Evolutionary conservation across 176 grass and related monocot genomes (phyloP).

Genomic region (Phragmites australis): DNA sequence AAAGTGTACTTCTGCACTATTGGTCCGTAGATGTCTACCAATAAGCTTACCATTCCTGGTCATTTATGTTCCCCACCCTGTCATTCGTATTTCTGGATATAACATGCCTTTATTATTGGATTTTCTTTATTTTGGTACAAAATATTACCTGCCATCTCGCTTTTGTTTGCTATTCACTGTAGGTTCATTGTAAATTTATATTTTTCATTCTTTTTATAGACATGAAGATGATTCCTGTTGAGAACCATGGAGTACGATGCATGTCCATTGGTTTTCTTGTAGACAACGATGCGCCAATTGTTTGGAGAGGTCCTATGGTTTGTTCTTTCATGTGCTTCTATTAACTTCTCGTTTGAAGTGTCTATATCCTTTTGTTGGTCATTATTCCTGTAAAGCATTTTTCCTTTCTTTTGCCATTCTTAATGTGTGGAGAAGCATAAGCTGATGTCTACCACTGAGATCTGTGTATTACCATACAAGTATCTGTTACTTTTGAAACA

Average conservation of each 20-base stretch:
- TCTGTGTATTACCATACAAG: neutral
- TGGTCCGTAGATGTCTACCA: neutral
- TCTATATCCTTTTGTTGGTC: neutral
- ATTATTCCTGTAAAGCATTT: neutral
- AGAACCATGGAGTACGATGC: constrained; percentile 83
- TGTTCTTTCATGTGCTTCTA: constrained; percentile 49
- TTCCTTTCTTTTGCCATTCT: constrained; percentile 8
- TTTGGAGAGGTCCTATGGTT: constrained; percentile 99
- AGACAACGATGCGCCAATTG: constrained; percentile 83
- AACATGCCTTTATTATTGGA: neutral
- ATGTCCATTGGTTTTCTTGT: constrained; percentile 99
- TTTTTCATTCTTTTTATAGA: constrained; percentile 43
- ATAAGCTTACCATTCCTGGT: neutral
- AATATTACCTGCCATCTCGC: neutral
- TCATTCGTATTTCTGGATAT: neutral
- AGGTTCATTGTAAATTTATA: neutral
- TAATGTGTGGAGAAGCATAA: neutral
- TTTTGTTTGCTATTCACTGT: neutral
- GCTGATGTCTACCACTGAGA: neutral
- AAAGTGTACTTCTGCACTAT: neutral
- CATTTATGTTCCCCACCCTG: neutral
- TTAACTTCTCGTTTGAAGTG: constrained; percentile 24
- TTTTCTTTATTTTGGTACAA: neutral
- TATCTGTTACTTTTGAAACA: neutral
- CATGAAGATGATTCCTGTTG: constrained; percentile 95